Base-by-base conservation (phyloP, 2,329 filamentous ascomycete species). In the Monosporascus sp. region DNA sequence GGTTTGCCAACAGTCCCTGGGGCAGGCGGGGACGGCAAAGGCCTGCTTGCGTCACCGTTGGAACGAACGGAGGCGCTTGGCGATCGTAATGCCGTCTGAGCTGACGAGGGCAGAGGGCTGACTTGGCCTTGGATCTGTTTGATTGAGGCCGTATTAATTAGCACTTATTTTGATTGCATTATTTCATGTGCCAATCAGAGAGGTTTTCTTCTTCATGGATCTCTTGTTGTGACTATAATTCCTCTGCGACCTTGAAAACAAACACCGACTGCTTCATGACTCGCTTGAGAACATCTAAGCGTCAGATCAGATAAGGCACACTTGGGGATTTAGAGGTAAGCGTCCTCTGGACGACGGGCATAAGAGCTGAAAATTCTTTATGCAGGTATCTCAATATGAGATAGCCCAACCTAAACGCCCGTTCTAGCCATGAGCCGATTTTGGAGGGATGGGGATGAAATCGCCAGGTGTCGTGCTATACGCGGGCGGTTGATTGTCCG, bases 11-110 rank as follows among this genome's bases (percentile, higher is more conserved):
- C 52, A 40, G 70, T 69, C 52, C 71, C 72, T 18, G 67, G 69
- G 41, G 72, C 68, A 57, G 80, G 80, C 50, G 79, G 77, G 46
- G 75, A 78, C 41, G 81, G 81, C 49, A 84, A 71, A 47, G 80
- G 80, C 67, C 84, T 84, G 66, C 83, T 81, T 53, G 74, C 69
- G 61, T 81, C 74, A 60, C 73, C 60, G 49, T 71, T 69, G 48
- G 72, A 72, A 59, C 70, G 43, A 15, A 26, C 11, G 8, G 24
- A 28, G 24, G 7, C 20, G 22, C 43, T 4, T 15, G 70, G 63
- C 53, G 61, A 60, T 40, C 63, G 63, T 44, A 61, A 55, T n/a
- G 56, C 31, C 14, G 47, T 55, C 53, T 60, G 55, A 52, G 60
- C 61, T 56, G 61, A 62, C 15, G 58, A 60, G 48, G 60, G 56